Percentiles rank a stretch among this genome's conserved stretches.
These are phyloP conservation scores for Metarhizium anisopliae DNA, from an alignment of 2,329 filamentous ascomycete genomes.

Conservation along the genomic window DNA sequence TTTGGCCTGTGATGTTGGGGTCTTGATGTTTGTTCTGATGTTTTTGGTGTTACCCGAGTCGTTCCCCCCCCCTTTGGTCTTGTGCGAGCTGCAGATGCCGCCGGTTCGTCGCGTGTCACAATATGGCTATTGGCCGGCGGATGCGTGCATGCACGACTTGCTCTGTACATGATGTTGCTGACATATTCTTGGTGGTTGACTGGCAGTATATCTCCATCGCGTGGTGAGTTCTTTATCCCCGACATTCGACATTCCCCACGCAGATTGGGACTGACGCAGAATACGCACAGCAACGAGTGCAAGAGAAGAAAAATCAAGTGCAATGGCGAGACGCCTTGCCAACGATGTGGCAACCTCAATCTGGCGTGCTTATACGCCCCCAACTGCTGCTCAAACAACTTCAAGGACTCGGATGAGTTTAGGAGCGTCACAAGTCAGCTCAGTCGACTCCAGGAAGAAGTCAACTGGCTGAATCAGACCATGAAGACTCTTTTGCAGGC, in stretches of 20 bases:
- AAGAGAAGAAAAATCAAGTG: slow-evolving; percentile 70
- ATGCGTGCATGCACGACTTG: background rate
- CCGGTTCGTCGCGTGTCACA: background rate
- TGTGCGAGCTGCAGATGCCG: background rate
- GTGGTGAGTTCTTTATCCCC: slow-evolving; percentile 34
- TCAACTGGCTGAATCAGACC: slow-evolving; percentile 65
- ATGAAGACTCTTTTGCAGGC: slow-evolving; percentile 55
- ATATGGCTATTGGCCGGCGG: background rate
- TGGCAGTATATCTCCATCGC: slow-evolving; percentile 51
- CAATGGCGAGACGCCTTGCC: slow-evolving; percentile 60
- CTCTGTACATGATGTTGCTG: background rate
- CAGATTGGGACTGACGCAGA: background rate
- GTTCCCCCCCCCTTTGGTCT: background rate
- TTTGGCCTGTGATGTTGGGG: background rate
- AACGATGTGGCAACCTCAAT: slow-evolving; percentile 60
- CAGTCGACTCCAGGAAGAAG: slow-evolving; percentile 69
- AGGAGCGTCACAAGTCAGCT: slow-evolving; percentile 71
- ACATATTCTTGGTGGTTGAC: slow-evolving; percentile 2
- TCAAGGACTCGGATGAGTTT: slow-evolving; percentile 91
- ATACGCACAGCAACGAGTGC: slow-evolving; percentile 55
- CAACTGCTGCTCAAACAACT: slow-evolving; percentile 63
- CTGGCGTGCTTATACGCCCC: slow-evolving; percentile 57
- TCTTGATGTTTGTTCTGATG: background rate
- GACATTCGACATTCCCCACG: background rate
- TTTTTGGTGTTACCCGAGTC: background rate